phyloP scores from a whole-genome alignment of 495 filamentous ascomycete species.

The Polyplosphaeria fusca region DNA sequence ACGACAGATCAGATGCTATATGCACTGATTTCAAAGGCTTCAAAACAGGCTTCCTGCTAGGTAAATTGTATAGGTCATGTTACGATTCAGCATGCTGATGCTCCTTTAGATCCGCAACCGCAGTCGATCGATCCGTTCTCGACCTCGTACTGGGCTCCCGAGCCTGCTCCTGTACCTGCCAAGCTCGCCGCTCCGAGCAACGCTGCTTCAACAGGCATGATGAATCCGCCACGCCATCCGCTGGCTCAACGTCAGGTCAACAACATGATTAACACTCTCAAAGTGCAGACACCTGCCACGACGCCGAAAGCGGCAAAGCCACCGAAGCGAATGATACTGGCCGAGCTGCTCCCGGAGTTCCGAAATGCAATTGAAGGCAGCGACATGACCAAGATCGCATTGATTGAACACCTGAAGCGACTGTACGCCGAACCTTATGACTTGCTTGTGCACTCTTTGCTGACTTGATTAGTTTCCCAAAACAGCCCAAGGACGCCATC shows the following conservation, averaged over 20 bases:
- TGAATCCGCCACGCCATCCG: constrained; percentile 22
- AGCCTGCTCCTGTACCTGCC: constrained; percentile 15
- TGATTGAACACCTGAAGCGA: constrained; percentile 71
- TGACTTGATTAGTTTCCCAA: constrained; percentile 56
- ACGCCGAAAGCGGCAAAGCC: constrained; percentile 21
- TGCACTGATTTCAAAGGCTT: constrained; percentile 50
- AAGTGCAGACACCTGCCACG: neutral
- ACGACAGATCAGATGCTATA: constrained; percentile 44
- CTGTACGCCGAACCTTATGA: constrained; percentile 44
- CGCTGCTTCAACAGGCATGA: constrained; percentile 37
- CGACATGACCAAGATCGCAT: constrained; percentile 68
- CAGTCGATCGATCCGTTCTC: constrained; percentile 81
- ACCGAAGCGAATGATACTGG: constrained; percentile 52
- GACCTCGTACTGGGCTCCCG: constrained; percentile 67
- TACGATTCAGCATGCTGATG: no score
- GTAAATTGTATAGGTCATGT: no score
- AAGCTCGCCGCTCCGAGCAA: neutral
- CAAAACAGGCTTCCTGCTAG: constrained; percentile 68
- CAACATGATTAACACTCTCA: constrained; percentile 29
- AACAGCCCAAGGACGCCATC: constrained; percentile 66
- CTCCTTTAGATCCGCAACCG: constrained; percentile 44
- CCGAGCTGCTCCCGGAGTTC: constrained; percentile 68
- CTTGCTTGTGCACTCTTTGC: neutral
- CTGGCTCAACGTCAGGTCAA: constrained; percentile 23
- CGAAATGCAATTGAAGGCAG: constrained; percentile 66